Base-by-base conservation (phyloP, 805 yeast species). In the Candida wancherniae region DNA sequence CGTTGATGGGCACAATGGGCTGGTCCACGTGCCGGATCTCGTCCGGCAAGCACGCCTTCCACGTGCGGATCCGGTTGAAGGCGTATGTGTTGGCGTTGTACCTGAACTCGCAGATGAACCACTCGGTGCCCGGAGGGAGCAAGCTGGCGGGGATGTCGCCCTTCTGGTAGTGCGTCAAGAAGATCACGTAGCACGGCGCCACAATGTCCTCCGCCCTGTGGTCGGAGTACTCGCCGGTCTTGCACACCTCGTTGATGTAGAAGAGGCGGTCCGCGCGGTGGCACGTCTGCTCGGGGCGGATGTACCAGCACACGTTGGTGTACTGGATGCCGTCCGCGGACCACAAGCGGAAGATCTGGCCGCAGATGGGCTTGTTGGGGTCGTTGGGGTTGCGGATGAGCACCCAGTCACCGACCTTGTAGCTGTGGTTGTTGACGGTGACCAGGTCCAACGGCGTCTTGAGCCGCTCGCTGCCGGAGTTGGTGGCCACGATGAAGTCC, bases 31-130 rank as follows among this genome's bases (percentile, higher is more conserved):
- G 66, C 48, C 97, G 77, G 28, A 90, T 83, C 57, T 90, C 97
- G 58, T 92, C 97, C 0, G 98, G 98, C 44, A 92, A 70, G 66
- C 97, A 92, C 5, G 97, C 97, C 58, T 86, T 90, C 98, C 98
- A 92, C 3, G 98, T 90, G 52, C 97, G 75, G 49, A 92, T 92
- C 53, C 90, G 83, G 60, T 90, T 92, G 69, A 92, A 92, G 17
- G 80, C 80, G 56, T 85, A 84, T 48, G 85, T 95, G 33, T 75
- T 71, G 54, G 90, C 97, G 53, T 90, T 90, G 61, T 88, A 92
- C 50, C 98, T 78, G 56, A 77, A 84, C 58, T 92, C 98, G 63
- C 97, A 92, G 45, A 92, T 80, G 58, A 87, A 92, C 53, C 94
- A 73, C 5, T 92, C 90, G 4, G 85, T 82, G 31, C 85, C 90